These are phyloP conservation scores for Talaromyces sp. DNA, from an alignment of 2,329 filamentous ascomycete genomes.

Conservation along the genomic window DNA sequence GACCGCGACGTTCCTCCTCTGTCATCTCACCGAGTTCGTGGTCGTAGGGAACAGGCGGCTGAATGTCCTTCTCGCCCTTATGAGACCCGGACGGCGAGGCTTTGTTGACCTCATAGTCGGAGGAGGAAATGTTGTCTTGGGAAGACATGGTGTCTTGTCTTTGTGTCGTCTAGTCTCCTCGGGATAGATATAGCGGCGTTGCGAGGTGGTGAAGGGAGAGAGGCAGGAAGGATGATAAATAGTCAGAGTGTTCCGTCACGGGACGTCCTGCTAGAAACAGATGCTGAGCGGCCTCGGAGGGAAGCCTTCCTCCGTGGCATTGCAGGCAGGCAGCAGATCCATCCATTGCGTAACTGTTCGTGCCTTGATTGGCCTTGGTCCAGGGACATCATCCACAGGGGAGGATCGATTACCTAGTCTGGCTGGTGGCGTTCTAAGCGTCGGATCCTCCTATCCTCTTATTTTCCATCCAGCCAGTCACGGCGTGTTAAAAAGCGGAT, in stretches of 20 bases:
- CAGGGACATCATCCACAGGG: background rate
- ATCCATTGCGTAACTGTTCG: constrained; percentile 6
- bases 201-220: background rate
- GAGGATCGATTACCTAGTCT: background rate
- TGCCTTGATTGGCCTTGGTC: background rate
- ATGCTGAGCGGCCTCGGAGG: constrained; percentile 1
- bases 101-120: constrained; percentile 14
- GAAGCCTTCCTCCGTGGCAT: background rate
- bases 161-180: background rate
- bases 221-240: background rate
- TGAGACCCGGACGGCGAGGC: background rate
- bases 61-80: constrained; percentile 1
- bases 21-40: constrained; percentile 18
- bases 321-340: constrained; percentile 1
- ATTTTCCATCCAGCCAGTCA: background rate
- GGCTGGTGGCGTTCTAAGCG: background rate
- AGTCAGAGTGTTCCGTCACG: background rate
- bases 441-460: background rate
- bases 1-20: constrained; percentile 17
- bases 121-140: constrained; percentile 15
- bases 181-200: background rate
- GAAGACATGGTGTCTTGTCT: constrained; percentile 8
- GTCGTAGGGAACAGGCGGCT: constrained; percentile 11
- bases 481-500: background rate
- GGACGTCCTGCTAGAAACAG: background rate